phyloP scores from a whole-genome alignment of 495 filamentous ascomycete species.

The Baudoinia panamericana region DNA sequence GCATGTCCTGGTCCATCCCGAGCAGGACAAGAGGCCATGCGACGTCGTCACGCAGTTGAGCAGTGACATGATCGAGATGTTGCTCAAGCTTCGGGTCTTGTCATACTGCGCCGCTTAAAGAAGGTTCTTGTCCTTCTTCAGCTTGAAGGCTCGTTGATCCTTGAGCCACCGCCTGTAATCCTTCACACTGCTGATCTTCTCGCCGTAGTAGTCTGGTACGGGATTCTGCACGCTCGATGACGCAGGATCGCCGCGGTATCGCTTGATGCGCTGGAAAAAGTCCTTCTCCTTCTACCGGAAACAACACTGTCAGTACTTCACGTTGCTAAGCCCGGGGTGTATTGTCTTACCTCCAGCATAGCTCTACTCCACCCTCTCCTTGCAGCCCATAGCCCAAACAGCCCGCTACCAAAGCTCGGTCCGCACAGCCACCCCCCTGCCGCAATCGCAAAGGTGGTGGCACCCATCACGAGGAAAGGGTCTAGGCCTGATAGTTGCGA shows the following conservation, averaged over 20 bases:
- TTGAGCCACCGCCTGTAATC: constrained; percentile 91
- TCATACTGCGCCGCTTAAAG: constrained; percentile 6
- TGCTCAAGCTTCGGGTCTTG: too few species aligned
- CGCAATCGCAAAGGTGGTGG: constrained; percentile 57
- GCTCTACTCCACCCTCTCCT: constrained; percentile 51
- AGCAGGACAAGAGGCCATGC: too few species aligned
- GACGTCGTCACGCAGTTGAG: too few species aligned
- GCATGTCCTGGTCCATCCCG: too few species aligned
- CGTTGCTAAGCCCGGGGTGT: not conserved
- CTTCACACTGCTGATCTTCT: constrained; percentile 87
- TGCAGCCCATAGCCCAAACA: constrained; percentile 57
- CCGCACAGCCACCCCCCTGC: constrained; percentile 76
- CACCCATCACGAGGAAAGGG: constrained; percentile 68
- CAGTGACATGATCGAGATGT: too few species aligned
- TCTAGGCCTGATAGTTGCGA: constrained; percentile 58
- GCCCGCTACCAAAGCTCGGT: constrained; percentile 59
- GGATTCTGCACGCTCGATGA: constrained; percentile 54
- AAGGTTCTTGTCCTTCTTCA: constrained; percentile 48
- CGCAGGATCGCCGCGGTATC: constrained; percentile 76
- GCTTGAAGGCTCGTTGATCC: constrained; percentile 93
- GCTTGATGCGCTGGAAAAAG: constrained; percentile 79
- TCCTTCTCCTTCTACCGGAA: constrained; percentile 81
- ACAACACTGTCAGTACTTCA: constrained; percentile 10
- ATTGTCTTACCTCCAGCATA: constrained; percentile 48
- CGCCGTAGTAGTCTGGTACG: constrained; percentile 67